Percentiles rank a stretch among this genome's conserved stretches.
These are phyloP conservation scores for Hapsidospora chrysogenum DNA, from an alignment of 495 filamentous ascomycete genomes.

Conservation along the genomic window DNA sequence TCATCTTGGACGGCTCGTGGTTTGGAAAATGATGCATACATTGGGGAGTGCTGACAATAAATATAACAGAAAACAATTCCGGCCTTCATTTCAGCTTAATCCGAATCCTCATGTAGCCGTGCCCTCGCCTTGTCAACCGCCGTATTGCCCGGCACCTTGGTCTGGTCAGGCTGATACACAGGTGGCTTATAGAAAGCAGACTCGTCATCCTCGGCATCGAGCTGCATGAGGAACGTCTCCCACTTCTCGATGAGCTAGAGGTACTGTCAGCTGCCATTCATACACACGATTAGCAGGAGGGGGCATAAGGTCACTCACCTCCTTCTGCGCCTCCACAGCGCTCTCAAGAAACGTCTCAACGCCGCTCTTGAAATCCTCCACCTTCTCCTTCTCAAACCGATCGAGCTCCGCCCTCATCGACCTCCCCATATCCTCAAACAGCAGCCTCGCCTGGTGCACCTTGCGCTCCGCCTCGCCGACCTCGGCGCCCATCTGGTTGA, in stretches of 20 bases:
- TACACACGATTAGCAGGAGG: neutral
- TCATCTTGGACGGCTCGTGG: too few relatives aligned
- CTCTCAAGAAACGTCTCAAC: constrained; percentile 96
- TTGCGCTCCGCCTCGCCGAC: constrained; percentile 84
- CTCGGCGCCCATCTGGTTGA: constrained; percentile 82
- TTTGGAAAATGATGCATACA: too few relatives aligned
- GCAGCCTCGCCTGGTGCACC: constrained; percentile 73
- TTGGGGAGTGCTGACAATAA: too few relatives aligned
- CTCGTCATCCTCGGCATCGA: constrained; percentile 85
- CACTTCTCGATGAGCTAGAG: constrained; percentile 90
- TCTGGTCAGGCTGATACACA: constrained; percentile 16
- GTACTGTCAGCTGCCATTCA: constrained; percentile 6
- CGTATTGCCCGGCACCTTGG: constrained; percentile 27
- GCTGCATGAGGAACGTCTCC: constrained; percentile 92
- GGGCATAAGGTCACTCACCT: constrained; percentile 39
- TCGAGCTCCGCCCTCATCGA: constrained; percentile 84
- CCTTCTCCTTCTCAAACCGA: constrained; percentile 90
- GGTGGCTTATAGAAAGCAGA: constrained; percentile 57
- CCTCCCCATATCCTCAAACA: constrained; percentile 96
- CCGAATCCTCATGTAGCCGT: constrained; percentile 33
- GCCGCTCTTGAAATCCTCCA: constrained; percentile 96
- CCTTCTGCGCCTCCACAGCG: constrained; percentile 94
- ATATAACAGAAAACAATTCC: too few relatives aligned
- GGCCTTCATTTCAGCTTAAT: too few relatives aligned
- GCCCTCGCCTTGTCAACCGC: constrained; percentile 32